Evolutionary conservation across 768 basidiomycete genomes (phyloP).

Genomic region (Boletus pseudo-olivaceus): DNA sequence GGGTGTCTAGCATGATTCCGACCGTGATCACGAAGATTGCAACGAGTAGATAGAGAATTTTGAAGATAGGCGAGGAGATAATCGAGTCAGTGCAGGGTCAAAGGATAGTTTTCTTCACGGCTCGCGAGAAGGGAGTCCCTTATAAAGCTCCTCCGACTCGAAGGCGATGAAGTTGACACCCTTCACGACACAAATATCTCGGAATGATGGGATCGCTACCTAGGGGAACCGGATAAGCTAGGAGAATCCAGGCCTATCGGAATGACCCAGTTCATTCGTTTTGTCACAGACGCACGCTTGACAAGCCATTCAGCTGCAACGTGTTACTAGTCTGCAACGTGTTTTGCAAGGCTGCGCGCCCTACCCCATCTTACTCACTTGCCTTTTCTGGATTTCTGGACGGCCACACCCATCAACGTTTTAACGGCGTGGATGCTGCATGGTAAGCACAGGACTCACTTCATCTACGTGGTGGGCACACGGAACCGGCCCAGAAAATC

Average conservation of each 20-base stretch:
- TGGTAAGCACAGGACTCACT: constrained; percentile 16
- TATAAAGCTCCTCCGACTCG: constrained; percentile 20
- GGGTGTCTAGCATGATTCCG: constrained; percentile 33
- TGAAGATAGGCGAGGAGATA: constrained; percentile 13
- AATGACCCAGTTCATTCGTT: constrained; percentile 10
- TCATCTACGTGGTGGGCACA: background rate
- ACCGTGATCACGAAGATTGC: constrained; percentile 19
- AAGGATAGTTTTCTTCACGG: constrained; percentile 11
- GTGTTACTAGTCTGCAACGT: constrained; percentile 24
- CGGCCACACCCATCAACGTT: background rate
- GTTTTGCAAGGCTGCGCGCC: constrained; percentile 21
- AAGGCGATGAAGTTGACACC: constrained; percentile 27
- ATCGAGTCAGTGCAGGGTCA: constrained; percentile 12
- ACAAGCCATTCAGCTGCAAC: constrained; percentile 18
- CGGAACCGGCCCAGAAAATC: background rate
- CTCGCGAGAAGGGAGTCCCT: constrained; percentile 17
- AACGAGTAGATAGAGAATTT: constrained; percentile 27
- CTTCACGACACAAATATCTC: constrained; percentile 15
- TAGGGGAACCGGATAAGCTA: constrained; percentile 8
- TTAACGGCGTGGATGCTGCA: constrained; percentile 20
- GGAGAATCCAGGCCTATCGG: background rate
- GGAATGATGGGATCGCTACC: constrained; percentile 19
- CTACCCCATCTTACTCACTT: constrained; percentile 22
- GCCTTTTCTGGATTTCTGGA: constrained; percentile 24
- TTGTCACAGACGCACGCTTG: constrained; percentile 2